Evolutionary conservation across 2,329 filamentous ascomycete species (phyloP), one percentile per base, ranked within the genome.

Genomic region (Alternaria consortialis): DNA sequence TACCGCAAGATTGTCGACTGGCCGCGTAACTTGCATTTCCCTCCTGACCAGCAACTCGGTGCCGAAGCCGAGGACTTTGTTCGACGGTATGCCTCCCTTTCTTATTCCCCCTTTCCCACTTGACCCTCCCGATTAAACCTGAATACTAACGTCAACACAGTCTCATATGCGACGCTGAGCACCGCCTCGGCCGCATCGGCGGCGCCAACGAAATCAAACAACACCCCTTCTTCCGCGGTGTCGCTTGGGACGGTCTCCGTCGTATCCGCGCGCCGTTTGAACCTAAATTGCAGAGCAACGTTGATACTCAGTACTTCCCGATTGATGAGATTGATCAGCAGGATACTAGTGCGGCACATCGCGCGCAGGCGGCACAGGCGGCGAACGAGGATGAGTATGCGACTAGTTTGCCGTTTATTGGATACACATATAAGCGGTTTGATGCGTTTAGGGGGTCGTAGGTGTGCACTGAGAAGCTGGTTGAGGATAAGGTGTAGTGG

Each of bases 1-100:
- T 99, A 99, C 82, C 91, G 94, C 69, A 99, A 99, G 86, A 99
- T 99, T 79, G 93, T 99, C 73, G 97, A 97, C 82, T 99, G 95
- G 95, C 90, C 92, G 58, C 91, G 97, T 75, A 93, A 94, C 61
- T 83, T 99, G 48, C 97, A 97, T 80, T 98, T 99, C 84, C 95
- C 95, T 0, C 94, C 97, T 62, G 95, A 99, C 79, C 91, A 97
- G 73, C 91, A 92, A 63, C 85, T 99, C 34, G 93, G 93, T 42
- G 86, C 87, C 1, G 94, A 97, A 75, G 94, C 95, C 0, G 94
- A 98, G 81, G 91, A 94, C 74, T 86, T 98, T 76, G 96, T 98
- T 71, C 86, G 93, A 84, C 93, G 90, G 93, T 96, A 84, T 78
- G 87, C 80, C 7, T 27, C 46, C 20, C 40, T 25, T 23, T 36